Conservation (phyloP, 169 alveolate species). For the Cryptosporidium muris region DNA sequence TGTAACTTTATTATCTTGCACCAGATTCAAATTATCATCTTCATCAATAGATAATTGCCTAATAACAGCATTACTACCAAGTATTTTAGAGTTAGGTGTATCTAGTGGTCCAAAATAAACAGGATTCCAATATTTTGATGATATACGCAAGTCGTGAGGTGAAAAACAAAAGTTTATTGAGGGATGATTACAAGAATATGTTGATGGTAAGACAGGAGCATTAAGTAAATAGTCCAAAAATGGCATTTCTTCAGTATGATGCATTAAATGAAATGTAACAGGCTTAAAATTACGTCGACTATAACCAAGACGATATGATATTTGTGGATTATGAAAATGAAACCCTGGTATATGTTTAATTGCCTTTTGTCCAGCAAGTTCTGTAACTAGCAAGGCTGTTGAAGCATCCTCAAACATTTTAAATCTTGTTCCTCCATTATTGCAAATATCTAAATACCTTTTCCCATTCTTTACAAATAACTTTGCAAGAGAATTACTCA, state of each 20-base stretch:
- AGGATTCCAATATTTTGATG: constrained; percentile 67
- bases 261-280: constrained; percentile 69
- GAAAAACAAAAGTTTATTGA: constrained; percentile 56
- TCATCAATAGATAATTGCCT: neutral
- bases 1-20: neutral
- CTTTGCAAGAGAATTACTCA: constrained; percentile 43
- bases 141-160: constrained; percentile 26
- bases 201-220: constrained; percentile 23
- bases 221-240: constrained; percentile 52
- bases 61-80: constrained; percentile 42
- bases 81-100: constrained; percentile 25
- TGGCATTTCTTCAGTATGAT: constrained; percentile 56
- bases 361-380: constrained; percentile 54
- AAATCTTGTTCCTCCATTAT: constrained; percentile 51
- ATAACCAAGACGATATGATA: constrained; percentile 45
- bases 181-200: constrained; percentile 51
- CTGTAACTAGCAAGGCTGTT: constrained; percentile 47
- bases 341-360: constrained; percentile 60
- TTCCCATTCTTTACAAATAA: constrained; percentile 60
- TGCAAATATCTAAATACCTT: constrained; percentile 60
- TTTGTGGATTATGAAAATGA: constrained; percentile 55
- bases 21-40: neutral
- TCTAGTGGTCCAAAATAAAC: constrained; percentile 42
- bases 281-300: constrained; percentile 45
- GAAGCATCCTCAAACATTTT: constrained; percentile 66